These are phyloP conservation scores for Cladobotryum protrusum DNA, from an alignment of 2,329 filamentous ascomycete species.

Conservation along the genomic window DNA sequence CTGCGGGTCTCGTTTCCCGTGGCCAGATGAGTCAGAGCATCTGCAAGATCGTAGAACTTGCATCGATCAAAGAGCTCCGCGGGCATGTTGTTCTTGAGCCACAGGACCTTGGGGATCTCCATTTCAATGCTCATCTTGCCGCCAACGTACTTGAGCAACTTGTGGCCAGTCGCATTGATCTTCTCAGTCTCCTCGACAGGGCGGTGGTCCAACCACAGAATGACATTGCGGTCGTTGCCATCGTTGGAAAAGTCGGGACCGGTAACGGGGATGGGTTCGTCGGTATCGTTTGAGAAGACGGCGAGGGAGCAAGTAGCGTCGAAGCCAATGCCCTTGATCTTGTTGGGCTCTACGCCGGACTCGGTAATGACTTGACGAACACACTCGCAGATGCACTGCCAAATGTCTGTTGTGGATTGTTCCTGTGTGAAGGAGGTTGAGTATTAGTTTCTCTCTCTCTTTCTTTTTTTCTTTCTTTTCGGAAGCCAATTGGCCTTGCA, in stretches of 20 bases:
- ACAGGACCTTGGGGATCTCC: slow-evolving; percentile 97
- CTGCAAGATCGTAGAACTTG: slow-evolving; percentile 94
- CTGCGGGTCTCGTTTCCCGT: slow-evolving; percentile 88
- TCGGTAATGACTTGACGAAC: slow-evolving; percentile 78
- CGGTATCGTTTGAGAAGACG: slow-evolving; percentile 82
- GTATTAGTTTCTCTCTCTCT: background rate
- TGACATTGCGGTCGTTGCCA: slow-evolving; percentile 85
- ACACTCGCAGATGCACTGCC: slow-evolving; percentile 86
- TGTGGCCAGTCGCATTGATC: slow-evolving; percentile 90
- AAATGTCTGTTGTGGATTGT: slow-evolving; percentile 97
- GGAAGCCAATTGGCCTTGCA: background rate
- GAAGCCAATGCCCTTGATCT: slow-evolving; percentile 87
- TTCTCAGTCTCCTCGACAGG: slow-evolving; percentile 84
- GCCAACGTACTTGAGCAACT: slow-evolving; percentile 90
- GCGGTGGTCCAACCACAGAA: slow-evolving; percentile 95
- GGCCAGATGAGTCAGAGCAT: slow-evolving; percentile 89
- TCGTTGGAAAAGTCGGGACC: slow-evolving; percentile 72
- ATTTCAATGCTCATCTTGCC: slow-evolving; percentile 99
- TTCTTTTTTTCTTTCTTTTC: background rate
- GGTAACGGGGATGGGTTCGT: slow-evolving; percentile 87
- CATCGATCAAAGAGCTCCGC: slow-evolving; percentile 81
- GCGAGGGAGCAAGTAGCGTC: slow-evolving; percentile 97
- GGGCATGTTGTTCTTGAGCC: slow-evolving; percentile 98
- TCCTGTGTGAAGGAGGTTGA: slow-evolving; percentile 46
- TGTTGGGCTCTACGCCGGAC: slow-evolving; percentile 67